phyloP scores from a whole-genome alignment of 1,284 basidiomycete species.

The Termitomyces sp. region DNA sequence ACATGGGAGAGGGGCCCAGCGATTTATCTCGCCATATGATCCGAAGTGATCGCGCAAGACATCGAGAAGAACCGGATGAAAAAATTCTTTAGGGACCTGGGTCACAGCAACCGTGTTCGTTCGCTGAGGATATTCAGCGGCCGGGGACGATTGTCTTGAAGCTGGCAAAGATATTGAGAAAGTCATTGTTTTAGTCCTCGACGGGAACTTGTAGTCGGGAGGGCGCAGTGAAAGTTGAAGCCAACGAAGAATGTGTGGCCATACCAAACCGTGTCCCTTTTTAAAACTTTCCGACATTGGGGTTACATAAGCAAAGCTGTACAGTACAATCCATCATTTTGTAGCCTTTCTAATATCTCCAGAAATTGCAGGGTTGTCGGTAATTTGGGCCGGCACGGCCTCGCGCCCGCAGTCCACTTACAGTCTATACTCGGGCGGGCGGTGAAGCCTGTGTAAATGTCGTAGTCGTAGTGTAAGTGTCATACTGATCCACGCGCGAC shows the following conservation, averaged over 20 bases:
- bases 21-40: conserved; percentile 70
- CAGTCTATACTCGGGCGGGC: background rate
- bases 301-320: conserved; percentile 16
- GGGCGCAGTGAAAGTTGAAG: background rate
- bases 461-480: background rate
- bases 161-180: conserved; percentile 23
- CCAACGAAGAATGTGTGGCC: background rate
- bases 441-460: background rate
- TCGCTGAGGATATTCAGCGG: conserved; percentile 14
- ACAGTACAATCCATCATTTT: background rate
- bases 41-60: conserved; percentile 67
- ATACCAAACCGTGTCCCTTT: background rate
- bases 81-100: conserved; percentile 57
- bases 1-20: conserved; percentile 82
- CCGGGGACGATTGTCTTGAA: conserved; percentile 17
- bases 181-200: conserved; percentile 10
- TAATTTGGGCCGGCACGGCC: background rate
- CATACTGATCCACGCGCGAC: background rate
- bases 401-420: background rate
- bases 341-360: background rate
- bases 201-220: background rate
- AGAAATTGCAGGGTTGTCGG: background rate
- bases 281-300: conserved; percentile 7
- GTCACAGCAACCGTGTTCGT: conserved; percentile 72
- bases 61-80: conserved; percentile 65